Conservation (phyloP, 208 protist species). For the Entamoeba histolytica region DNA sequence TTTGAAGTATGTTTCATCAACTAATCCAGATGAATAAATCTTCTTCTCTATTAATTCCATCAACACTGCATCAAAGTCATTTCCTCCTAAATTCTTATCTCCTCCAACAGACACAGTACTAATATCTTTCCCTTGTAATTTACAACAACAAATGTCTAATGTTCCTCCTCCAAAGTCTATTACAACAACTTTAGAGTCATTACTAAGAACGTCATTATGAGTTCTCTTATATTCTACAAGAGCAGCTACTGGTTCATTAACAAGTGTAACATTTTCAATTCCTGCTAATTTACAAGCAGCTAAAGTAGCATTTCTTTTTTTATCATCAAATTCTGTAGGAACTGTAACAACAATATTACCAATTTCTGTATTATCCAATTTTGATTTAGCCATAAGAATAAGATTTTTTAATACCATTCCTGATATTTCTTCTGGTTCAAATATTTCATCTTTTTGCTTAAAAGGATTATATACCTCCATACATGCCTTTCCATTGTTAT, state of each 20-base stretch:
- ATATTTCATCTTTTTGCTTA: background rate
- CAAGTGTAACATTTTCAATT: background rate
- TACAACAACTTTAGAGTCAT: background rate
- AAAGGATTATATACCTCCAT: background rate
- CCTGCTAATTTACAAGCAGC: background rate
- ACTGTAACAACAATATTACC: background rate
- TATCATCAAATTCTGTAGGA: background rate
- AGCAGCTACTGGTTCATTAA: background rate
- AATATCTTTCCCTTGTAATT: background rate
- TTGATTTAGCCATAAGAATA: background rate
- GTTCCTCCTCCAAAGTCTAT: background rate
- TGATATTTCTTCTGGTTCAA: background rate
- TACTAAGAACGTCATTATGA: too few species aligned
- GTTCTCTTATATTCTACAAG: background rate
- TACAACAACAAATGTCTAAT: background rate
- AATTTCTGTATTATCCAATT: background rate
- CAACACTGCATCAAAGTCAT: background rate
- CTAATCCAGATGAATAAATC: too few species aligned
- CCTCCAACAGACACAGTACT: background rate
- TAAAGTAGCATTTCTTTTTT: background rate
- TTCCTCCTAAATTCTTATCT: background rate
- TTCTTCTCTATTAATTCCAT: background rate
- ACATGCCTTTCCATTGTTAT: background rate
- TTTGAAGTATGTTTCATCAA: background rate
- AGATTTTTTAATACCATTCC: background rate